Conservation (phyloP, 345 rosid species). For the Hibiscus trionum region DNA sequence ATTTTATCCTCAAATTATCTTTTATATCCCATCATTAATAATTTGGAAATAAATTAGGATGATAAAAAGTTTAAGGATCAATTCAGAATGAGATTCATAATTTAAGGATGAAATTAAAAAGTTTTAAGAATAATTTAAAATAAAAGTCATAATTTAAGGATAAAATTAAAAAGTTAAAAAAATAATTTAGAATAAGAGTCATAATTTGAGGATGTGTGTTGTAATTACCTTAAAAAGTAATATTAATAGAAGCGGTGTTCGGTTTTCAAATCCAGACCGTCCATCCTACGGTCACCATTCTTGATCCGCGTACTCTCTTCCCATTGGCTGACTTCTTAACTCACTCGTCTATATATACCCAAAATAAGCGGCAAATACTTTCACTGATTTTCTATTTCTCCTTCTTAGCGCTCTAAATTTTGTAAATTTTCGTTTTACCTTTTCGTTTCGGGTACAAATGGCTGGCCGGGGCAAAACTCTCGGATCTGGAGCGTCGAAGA, state of each 20-base stretch:
- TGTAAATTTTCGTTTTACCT: background rate
- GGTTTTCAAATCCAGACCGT: slow-evolving; percentile 21
- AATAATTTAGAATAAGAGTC: no score
- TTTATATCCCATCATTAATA: no score
- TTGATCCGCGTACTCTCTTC: slow-evolving; percentile 27
- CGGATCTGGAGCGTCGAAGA: slow-evolving; percentile 82
- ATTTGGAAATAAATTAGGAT: no score
- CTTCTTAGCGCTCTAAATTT: background rate
- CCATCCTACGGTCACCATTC: slow-evolving; percentile 23
- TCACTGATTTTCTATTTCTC: background rate
- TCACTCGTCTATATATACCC: slow-evolving; percentile 24
- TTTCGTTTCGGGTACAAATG: slow-evolving; percentile 25
- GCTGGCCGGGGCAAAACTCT: slow-evolving; percentile 90
- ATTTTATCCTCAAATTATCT: no score
- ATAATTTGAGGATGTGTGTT: no score
- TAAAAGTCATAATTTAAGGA: no score
- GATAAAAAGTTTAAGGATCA: no score
- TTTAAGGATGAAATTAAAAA: no score
- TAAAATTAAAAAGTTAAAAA: no score
- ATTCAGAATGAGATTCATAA: no score
- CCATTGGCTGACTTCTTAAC: slow-evolving; percentile 26
- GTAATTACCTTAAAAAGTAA: no score
- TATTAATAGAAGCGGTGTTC: slow-evolving; percentile 16
- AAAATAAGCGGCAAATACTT: background rate
- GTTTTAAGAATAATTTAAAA: no score